These are phyloP conservation scores for Dysphania ambrosioides DNA, from an alignment of 148 eudicot genomes.

Conservation along the genomic window DNA sequence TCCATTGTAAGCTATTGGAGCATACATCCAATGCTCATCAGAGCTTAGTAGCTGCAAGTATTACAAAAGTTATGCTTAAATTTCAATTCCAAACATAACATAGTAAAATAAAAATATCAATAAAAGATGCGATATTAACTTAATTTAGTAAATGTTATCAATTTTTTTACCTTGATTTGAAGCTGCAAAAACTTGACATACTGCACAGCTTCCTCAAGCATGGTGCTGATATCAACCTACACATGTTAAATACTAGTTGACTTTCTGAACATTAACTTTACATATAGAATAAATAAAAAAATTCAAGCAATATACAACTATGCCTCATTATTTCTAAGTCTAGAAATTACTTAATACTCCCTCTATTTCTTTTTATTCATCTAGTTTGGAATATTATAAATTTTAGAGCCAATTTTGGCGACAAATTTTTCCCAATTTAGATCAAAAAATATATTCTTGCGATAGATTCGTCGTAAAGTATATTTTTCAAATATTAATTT, in stretches of 20 bases:
- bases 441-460: too few relatives aligned
- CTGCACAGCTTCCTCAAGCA: slow-evolving; percentile 80
- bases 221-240: slow-evolving; percentile 78
- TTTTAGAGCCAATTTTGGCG: too few relatives aligned
- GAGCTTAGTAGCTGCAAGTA: slow-evolving; percentile 49
- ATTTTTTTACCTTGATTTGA: slow-evolving; percentile 66
- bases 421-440: too few relatives aligned
- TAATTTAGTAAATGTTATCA: too few relatives aligned
- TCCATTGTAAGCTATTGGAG: slow-evolving; percentile 56
- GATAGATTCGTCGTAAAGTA: too few relatives aligned
- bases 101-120: background rate
- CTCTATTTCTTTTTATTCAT: too few relatives aligned
- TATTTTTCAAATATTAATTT: too few relatives aligned
- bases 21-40: slow-evolving; percentile 57
- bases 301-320: background rate
- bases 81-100: too few relatives aligned
- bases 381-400: too few relatives aligned
- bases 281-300: background rate
- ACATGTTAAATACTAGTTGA: slow-evolving; percentile 11
- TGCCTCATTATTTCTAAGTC: too few relatives aligned
- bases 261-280: background rate
- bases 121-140: background rate
- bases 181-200: slow-evolving; percentile 75
- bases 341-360: too few relatives aligned
- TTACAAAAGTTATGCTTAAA: background rate